These are phyloP conservation scores for Fusarium hainanense DNA, from an alignment of 2,329 filamentous ascomycete genomes.

Conservation along the genomic window DNA sequence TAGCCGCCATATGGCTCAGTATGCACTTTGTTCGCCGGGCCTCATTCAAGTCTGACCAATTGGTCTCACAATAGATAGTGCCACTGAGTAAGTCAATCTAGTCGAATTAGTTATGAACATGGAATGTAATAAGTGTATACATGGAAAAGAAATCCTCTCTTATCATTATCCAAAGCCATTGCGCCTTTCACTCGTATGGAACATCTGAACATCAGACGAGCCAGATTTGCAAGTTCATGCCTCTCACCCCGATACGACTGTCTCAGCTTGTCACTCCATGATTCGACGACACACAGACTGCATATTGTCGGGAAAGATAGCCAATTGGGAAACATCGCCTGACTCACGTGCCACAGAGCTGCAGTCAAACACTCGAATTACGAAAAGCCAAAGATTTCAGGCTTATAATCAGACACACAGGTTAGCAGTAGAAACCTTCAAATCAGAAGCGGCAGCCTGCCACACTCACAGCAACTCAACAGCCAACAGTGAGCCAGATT, in stretches of 20 bases:
- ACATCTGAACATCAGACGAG: too few relatives aligned
- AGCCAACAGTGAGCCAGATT: background rate
- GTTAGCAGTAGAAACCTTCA: background rate
- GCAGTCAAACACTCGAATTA: background rate
- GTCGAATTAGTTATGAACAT: background rate
- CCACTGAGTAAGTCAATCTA: background rate
- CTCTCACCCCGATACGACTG: too few relatives aligned
- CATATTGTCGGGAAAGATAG: background rate
- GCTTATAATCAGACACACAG: background rate
- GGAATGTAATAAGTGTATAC: background rate
- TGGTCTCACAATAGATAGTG: background rate
- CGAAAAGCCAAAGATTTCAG: background rate
- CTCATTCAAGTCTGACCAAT: background rate
- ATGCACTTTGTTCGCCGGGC: background rate
- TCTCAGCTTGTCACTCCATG: background rate
- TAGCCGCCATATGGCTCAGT: background rate
- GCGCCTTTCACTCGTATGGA: too few relatives aligned
- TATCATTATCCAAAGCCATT: background rate
- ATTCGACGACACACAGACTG: background rate
- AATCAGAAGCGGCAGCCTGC: background rate
- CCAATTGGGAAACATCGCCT: background rate
- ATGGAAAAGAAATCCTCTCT: background rate
- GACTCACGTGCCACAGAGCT: background rate
- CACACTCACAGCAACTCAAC: background rate
- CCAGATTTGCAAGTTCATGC: too few relatives aligned